phyloP scores from a whole-genome alignment of 1,284 basidiomycete genomes.

The Cryptococcus sp. region DNA sequence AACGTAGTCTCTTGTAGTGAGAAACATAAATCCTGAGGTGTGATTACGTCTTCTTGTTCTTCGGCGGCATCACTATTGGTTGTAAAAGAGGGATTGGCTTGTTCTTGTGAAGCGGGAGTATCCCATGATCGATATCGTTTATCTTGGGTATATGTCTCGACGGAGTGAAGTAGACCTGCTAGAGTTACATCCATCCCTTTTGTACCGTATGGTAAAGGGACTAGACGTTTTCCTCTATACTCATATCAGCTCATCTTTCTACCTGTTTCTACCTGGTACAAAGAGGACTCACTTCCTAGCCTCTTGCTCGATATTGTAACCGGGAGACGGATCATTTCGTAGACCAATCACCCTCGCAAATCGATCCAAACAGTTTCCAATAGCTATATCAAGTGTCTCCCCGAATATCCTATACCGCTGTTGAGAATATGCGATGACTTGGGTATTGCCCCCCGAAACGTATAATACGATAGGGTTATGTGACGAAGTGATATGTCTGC shows the following conservation, averaged over 20 bases:
- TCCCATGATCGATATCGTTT: conserved; percentile 59
- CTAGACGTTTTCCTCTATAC: conserved; percentile 56
- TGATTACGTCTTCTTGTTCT: conserved; percentile 67
- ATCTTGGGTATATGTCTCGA: conserved; percentile 81
- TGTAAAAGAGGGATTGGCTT: background rate
- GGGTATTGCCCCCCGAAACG: conserved; percentile 98
- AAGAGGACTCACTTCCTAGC: conserved; percentile 68
- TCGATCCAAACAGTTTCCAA: conserved; percentile 96
- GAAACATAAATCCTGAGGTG: conserved; percentile 91
- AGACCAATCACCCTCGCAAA: conserved; percentile 95
- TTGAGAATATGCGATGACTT: conserved; percentile 97
- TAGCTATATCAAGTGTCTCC: conserved; percentile 97
- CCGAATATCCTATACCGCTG: conserved; percentile 98
- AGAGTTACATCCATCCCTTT: conserved; percentile 99
- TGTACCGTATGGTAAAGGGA: conserved; percentile 88
- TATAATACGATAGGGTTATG: conserved; percentile 96
- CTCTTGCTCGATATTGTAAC: conserved; percentile 97
- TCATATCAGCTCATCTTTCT: background rate
- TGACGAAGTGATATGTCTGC: conserved; percentile 88
- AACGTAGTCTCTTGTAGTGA: conserved; percentile 96
- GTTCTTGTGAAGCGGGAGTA: background rate
- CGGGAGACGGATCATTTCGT: conserved; percentile 92
- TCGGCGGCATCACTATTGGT: background rate
- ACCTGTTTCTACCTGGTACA: background rate
- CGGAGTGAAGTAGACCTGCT: conserved; percentile 83